These are phyloP conservation scores for Diplogelasinospora grovesii DNA, from an alignment of 495 filamentous ascomycete genomes.

Conservation along the genomic window DNA sequence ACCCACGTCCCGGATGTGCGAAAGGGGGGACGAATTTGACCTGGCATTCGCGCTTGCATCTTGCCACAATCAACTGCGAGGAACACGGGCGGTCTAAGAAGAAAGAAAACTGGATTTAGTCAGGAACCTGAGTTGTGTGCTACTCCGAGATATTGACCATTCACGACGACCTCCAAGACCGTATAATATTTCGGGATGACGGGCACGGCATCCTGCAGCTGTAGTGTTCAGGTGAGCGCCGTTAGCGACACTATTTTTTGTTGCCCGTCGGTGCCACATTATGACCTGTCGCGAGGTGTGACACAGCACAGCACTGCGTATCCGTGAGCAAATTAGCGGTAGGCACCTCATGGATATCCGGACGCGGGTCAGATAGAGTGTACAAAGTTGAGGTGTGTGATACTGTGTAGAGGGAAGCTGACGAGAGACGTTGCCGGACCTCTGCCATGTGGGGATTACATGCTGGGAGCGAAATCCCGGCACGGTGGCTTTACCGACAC, in stretches of 20 bases:
- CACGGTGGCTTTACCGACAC: slow-evolving; percentile 3
- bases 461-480: slow-evolving; percentile 6
- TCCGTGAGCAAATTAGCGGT: too few relatives aligned
- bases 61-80: not conserved
- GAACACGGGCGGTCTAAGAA: too few relatives aligned
- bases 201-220: slow-evolving; percentile 14
- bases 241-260: slow-evolving; percentile 4
- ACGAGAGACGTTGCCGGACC: too few relatives aligned
- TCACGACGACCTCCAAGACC: slow-evolving; percentile 9
- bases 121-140: slow-evolving; percentile 13
- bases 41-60: not conserved
- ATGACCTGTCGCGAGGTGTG: not conserved
- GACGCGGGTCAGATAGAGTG: too few relatives aligned
- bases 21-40: too few relatives aligned
- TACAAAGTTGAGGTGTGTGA: too few relatives aligned
- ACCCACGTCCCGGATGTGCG: too few relatives aligned
- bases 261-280: not conserved
- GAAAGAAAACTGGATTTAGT: slow-evolving; percentile 7
- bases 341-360: too few relatives aligned
- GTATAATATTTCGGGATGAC: slow-evolving; percentile 9
- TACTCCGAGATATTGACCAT: slow-evolving; percentile 4
- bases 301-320: not conserved
- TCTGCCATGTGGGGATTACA: not conserved
- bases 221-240: not conserved
- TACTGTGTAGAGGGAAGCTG: too few relatives aligned